phyloP scores from a whole-genome alignment of 352 stramenopile genomes.

The Aphanomyces astaci region DNA sequence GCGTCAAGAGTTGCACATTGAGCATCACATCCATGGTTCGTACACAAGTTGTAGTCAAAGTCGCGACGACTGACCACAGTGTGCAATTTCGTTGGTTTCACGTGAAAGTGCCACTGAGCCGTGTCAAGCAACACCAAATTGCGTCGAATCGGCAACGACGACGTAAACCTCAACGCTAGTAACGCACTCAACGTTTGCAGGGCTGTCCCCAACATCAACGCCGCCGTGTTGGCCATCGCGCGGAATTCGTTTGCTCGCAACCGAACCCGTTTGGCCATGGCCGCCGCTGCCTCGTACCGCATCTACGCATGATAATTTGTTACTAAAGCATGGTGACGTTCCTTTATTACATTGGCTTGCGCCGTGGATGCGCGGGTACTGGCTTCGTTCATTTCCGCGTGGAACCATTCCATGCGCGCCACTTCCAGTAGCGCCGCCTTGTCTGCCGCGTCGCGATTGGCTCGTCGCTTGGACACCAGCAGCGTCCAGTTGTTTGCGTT shows the following conservation, averaged over 20 bases:
- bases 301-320: slow-evolving; percentile 28
- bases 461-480: slow-evolving; percentile 52
- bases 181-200: neutral
- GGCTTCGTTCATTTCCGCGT: slow-evolving; percentile 50
- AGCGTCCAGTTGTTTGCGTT: slow-evolving; percentile 73
- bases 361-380: slow-evolving; percentile 32
- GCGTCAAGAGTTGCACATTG: neutral
- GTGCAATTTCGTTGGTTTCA: slow-evolving; percentile 1
- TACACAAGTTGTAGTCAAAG: slow-evolving; percentile 20
- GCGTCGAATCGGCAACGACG: neutral
- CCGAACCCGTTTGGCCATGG: slow-evolving; percentile 29
- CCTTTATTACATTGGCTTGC: slow-evolving; percentile 33
- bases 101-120: neutral
- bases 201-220: slow-evolving; percentile 3
- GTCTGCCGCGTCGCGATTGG: slow-evolving; percentile 35
- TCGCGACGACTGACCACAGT: neutral
- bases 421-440: slow-evolving; percentile 34
- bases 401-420: slow-evolving; percentile 48
- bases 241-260: slow-evolving; percentile 26
- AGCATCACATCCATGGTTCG: neutral
- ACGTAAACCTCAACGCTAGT: slow-evolving; percentile 6
- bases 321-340: slow-evolving; percentile 26
- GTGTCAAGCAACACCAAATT: slow-evolving; percentile 2
- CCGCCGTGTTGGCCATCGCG: slow-evolving; percentile 13
- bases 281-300: slow-evolving; percentile 25